phyloP scores from a whole-genome alignment of 306 rosid species.

The Fagus crenata region DNA sequence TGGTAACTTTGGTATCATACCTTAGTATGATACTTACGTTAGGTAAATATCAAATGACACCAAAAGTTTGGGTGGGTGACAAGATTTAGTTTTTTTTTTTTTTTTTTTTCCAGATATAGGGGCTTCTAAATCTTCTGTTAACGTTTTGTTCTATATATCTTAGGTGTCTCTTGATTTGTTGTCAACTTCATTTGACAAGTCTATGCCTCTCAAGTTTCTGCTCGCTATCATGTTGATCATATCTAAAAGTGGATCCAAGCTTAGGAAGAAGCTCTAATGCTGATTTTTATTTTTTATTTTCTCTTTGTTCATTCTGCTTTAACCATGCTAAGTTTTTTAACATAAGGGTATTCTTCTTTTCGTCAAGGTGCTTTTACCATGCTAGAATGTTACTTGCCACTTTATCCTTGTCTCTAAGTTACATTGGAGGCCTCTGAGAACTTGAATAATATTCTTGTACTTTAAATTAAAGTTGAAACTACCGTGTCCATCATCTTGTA shows the following conservation, averaged over 20 bases:
- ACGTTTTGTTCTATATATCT: background rate
- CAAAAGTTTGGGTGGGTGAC: background rate
- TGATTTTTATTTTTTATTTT: background rate
- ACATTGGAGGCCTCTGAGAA: background rate
- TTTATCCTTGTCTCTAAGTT: background rate
- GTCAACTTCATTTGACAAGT: background rate
- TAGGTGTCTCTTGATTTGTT: background rate
- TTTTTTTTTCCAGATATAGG: background rate
- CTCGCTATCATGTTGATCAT: background rate
- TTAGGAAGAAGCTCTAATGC: background rate
- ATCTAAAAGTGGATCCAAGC: background rate
- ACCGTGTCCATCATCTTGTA: background rate
- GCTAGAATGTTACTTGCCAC: background rate
- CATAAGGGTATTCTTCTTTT: background rate
- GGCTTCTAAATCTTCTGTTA: background rate
- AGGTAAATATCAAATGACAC: background rate
- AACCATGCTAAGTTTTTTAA: background rate
- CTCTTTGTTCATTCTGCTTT: background rate
- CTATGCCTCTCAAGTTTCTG: background rate
- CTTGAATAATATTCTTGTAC: background rate
- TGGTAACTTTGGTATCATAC: background rate
- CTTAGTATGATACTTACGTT: background rate
- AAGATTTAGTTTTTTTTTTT: background rate
- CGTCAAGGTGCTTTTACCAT: background rate
- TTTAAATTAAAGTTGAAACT: too few relatives aligned